Evolutionary conservation across 148 eudicot genomes (phyloP).

Genomic region (Silene uniflora): DNA sequence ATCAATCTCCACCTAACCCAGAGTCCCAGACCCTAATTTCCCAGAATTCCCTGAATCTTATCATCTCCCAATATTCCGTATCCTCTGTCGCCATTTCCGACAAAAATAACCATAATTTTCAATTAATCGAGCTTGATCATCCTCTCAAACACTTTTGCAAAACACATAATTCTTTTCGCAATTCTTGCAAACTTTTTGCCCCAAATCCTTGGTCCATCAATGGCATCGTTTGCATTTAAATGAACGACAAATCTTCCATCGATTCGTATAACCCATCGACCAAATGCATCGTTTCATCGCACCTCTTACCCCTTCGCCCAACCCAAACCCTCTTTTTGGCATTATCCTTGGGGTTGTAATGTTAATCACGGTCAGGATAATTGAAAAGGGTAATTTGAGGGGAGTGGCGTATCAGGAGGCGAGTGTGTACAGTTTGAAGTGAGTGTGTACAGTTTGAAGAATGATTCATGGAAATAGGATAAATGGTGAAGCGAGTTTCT

Average conservation of each 20-base stretch:
- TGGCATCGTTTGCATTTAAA: slow-evolving; percentile 4
- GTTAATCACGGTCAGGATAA: neutral
- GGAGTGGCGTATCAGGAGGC: no score
- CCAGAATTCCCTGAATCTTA: neutral
- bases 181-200: no score
- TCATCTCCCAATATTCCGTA: neutral
- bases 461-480: slow-evolving; percentile 13
- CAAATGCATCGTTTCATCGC: neutral
- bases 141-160: neutral
- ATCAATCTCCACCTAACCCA: no score
- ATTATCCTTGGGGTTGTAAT: no score
- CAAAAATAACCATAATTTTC: neutral
- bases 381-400: no score
- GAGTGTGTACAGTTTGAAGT: no score
- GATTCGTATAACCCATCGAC: neutral
- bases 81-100: neutral
- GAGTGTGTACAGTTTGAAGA: slow-evolving; percentile 8
- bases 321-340: neutral
- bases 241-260: neutral
- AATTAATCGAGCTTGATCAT: neutral
- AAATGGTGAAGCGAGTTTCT: no score
- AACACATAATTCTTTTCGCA: no score
- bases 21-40: slow-evolving; percentile 13
- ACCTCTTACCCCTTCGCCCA: no score
- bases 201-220: neutral